Evolutionary conservation across 1,284 basidiomycete genomes (phyloP).

Genomic region (Apiotrichum gracile): DNA sequence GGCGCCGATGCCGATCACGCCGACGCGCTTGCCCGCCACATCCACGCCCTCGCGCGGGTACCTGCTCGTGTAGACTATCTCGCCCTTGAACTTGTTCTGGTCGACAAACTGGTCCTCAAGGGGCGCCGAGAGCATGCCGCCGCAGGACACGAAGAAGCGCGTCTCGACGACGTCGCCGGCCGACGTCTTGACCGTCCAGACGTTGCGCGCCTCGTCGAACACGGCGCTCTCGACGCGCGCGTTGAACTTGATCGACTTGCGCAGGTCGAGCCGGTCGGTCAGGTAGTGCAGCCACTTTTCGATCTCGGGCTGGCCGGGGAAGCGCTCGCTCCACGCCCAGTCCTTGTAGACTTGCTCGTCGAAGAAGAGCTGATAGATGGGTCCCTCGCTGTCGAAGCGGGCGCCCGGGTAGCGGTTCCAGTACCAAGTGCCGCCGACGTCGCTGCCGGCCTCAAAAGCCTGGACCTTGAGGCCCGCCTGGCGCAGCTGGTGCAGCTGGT

Average conservation of each 20-base stretch:
- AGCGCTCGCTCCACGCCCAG: constrained; percentile 15
- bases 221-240: constrained; percentile 2
- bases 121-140: constrained; percentile 12
- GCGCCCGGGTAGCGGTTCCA: constrained; percentile 17
- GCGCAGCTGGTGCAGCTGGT: constrained; percentile 13
- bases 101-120: constrained; percentile 4
- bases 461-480: constrained; percentile 4
- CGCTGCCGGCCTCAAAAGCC: constrained; percentile 6
- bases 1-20: neutral
- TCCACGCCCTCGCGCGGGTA: neutral
- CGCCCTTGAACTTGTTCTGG: constrained; percentile 11
- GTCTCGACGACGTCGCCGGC: constrained; percentile 9
- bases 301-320: constrained; percentile 16
- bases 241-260: constrained; percentile 15
- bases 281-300: constrained; percentile 13
- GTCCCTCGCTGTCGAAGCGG: constrained; percentile 8
- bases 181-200: constrained; percentile 10
- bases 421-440: constrained; percentile 16
- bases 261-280: constrained; percentile 8
- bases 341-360: constrained; percentile 12
- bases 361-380: constrained; percentile 12
- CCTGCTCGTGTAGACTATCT: too few species aligned
- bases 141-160: constrained; percentile 12
- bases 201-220: constrained; percentile 1
- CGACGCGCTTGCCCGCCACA: too few species aligned